These are phyloP conservation scores for Eutreptiella sp. DNA, from an alignment of 208 protist genomes.

Conservation along the genomic window DNA sequence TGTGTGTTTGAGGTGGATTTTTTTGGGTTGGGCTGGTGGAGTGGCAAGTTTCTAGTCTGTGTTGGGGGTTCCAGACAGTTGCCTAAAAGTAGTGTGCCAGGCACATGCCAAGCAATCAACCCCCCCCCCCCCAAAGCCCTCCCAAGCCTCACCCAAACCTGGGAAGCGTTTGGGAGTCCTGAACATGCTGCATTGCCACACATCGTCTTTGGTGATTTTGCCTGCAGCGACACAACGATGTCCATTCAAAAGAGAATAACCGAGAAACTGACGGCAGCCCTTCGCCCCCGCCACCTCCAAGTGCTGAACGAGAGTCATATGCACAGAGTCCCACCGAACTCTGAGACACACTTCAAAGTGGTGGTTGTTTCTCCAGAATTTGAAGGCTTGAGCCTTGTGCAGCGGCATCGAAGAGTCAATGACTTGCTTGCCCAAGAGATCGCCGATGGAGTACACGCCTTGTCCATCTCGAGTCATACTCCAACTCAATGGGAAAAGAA, in stretches of 20 bases:
- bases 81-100: too few species aligned
- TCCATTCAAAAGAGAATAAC: slow-evolving; percentile 3
- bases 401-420: slow-evolving; percentile 33
- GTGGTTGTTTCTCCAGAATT: slow-evolving; percentile 35
- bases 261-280: not conserved
- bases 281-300: slow-evolving; percentile 23
- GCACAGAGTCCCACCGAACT: slow-evolving; percentile 34
- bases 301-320: slow-evolving; percentile 39
- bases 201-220: too few species aligned
- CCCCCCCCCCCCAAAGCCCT: too few species aligned
- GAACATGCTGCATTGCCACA: too few species aligned
- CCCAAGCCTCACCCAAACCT: too few species aligned
- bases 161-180: too few species aligned
- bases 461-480: slow-evolving; percentile 39
- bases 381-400: slow-evolving; percentile 13
- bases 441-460: slow-evolving; percentile 29
- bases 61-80: too few species aligned
- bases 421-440: slow-evolving; percentile 19
- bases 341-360: slow-evolving; percentile 46
- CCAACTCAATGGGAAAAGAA: slow-evolving; percentile 21
- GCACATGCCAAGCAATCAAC: too few species aligned
- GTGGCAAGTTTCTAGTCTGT: too few species aligned
- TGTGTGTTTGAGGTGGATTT: too few species aligned
- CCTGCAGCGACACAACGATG: too few species aligned
- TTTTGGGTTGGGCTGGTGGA: too few species aligned